Evolutionary conservation across 345 rosid genomes (phyloP).

Genomic region (Hibiscus tridactylites): DNA sequence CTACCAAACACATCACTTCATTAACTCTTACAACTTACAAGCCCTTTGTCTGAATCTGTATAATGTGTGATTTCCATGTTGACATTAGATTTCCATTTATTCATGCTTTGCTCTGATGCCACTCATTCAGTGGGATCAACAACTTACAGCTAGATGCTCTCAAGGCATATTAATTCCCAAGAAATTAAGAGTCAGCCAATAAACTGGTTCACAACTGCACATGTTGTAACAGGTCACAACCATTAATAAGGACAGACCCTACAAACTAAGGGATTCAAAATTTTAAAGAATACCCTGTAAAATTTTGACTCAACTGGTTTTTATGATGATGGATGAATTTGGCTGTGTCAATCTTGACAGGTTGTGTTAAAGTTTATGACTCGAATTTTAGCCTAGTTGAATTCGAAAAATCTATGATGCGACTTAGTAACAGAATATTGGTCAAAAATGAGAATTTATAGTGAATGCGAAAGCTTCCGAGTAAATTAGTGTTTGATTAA

Average conservation of each 20-base stretch:
- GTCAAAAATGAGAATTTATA: no score
- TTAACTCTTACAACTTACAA: neutral
- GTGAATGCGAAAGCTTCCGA: no score
- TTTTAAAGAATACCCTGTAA: neutral
- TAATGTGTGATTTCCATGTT: neutral
- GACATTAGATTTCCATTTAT: neutral
- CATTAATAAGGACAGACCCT: neutral
- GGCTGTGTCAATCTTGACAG: no score
- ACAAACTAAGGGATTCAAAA: neutral
- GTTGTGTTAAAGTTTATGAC: no score
- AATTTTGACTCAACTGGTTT: neutral
- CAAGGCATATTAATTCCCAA: neutral
- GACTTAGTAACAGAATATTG: no score
- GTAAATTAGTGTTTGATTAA: no score
- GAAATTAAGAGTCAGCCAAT: neutral
- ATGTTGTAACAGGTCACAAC: neutral
- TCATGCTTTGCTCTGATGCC: no score
- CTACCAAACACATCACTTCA: neutral
- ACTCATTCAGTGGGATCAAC: neutral
- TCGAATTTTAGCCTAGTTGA: no score
- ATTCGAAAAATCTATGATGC: no score
- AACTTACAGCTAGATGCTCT: conserved; percentile 6
- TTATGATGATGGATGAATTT: no score
- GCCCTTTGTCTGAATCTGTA: neutral
- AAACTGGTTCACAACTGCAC: neutral